Evolutionary conservation across 164 flowering plant genomes (phyloP), one percentile per base, ranked within the genome.

Genomic region (Kingdonia uniflora): DNA sequence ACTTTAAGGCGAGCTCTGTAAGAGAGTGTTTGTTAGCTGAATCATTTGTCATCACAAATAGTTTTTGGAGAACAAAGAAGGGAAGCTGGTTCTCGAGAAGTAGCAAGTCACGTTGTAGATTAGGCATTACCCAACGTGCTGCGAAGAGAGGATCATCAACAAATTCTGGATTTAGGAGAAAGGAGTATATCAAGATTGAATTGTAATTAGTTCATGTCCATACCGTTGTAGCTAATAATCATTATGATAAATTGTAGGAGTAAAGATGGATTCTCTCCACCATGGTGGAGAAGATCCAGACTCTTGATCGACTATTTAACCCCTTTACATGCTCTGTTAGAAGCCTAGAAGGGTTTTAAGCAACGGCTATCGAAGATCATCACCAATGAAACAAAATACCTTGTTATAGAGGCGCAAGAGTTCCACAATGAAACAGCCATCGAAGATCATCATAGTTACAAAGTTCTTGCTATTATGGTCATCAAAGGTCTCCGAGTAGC

Each of bases 21-120:
- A 54, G 57, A 2, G 48, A n/a, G 20, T 21, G 48, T 11, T 22
- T 29, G 14, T 40, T 17, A n/a, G 11, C n/a, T 8, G 24, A 41
- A 15, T 24, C 38, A 13, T n/a, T 54, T 5, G 14, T 24, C 15
- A 54, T n/a, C 2, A 39, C 20, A 20, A 54, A 54, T 11, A 54
- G 14, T 10, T 33, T n/a, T 4, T 21, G 20, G 16, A 54, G 57
- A 41, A 54, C 57, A 42, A 41, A 67, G 1, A 75, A 60, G 3
- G 83, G 80, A 8, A 76, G 24, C 58, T 81, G 87, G 43, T 81
- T 81, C 56, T 79, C 87, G 24, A 81, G 70, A 67, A 81, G 62
- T 25, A 81, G 65, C 68, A 79, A 52, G 60, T 81, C 87, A 19
- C 74, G 51, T 25, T 65, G 71, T 35, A 78, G 63, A 1, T 71